Conservation (phyloP, 176 grass and related monocot genomes). For the Phoenix roebelenii region DNA sequence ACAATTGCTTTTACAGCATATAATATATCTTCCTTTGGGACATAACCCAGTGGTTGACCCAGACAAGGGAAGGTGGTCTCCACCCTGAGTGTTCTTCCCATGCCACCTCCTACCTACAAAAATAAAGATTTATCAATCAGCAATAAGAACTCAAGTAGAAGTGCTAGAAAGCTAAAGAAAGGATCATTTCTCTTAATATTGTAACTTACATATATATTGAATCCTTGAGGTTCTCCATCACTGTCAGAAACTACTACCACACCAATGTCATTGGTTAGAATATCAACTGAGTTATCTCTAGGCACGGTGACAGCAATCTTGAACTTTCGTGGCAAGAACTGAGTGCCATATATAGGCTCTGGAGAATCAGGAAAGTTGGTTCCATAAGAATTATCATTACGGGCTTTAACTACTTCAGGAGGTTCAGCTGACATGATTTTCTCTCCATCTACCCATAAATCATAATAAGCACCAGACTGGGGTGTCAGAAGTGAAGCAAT, state of each 20-base stretch:
- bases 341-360: slow-evolving; percentile 92
- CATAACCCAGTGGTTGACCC: slow-evolving; percentile 80
- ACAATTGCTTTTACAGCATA: slow-evolving; percentile 95
- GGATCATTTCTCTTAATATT: no score
- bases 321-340: slow-evolving; percentile 95
- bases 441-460: slow-evolving; percentile 96
- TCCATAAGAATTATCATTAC: slow-evolving; percentile 81
- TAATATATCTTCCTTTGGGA: slow-evolving; percentile 95
- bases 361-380: slow-evolving; percentile 88
- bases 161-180: no score
- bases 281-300: slow-evolving; percentile 92
- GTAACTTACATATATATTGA: slow-evolving; percentile 81
- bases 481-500: slow-evolving; percentile 82
- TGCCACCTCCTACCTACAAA: slow-evolving; percentile 93
- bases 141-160: not conserved
- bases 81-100: slow-evolving; percentile 90
- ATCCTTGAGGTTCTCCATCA: slow-evolving; percentile 76
- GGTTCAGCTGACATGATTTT: slow-evolving; percentile 95
- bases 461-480: slow-evolving; percentile 91
- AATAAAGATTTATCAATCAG: not conserved
- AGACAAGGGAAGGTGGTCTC: slow-evolving; percentile 85
- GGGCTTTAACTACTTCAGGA: slow-evolving; percentile 69
- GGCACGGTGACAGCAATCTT: slow-evolving; percentile 78
- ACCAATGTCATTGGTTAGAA: slow-evolving; percentile 94
- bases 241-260: slow-evolving; percentile 85